Base-by-base conservation (phyloP, 2,329 filamentous ascomycete species). In the Aspergillus sp. region DNA sequence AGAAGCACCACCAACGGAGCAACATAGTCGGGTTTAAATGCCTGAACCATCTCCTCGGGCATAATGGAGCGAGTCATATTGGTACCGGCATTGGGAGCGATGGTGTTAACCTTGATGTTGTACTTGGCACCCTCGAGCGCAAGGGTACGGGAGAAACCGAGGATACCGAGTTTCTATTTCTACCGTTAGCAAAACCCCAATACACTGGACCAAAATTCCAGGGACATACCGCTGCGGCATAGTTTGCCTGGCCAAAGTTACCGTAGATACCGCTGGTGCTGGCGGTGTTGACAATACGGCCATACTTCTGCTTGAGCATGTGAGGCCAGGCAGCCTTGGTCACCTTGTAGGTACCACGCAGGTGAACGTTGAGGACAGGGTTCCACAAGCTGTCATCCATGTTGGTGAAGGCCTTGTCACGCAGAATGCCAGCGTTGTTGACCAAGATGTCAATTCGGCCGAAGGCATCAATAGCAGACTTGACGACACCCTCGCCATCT, bases 231-330 rank as follows among this genome's bases (percentile, higher is more conserved):
- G 88, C 88, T 46, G 91, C 88, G 50, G 93, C 81, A 69, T 98
- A 98, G 78, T 98, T 98, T 61, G 91, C 88, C 72, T 98, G 93
- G 51, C 93, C 93, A 66, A 98, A 98, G 79, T 96, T 98, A 58
- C 93, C 93, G 67, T 98, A 98, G 69, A 98, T 95, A 70, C 93
- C 93, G 58, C 87, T 94, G 39, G 93, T 97, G 31, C 89, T 95
- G 33, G 93, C 93, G 38, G 93, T 98, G 78, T 98, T 98, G 62
- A 98, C 78, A 49, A 98, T 83, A 60, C 93, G 89, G 55, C 93
- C 93, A 62, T 96, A 98, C 78, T 96, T 97, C 71, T 98, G 93
- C 79, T 96, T 95, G 41, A 97, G 78, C 77, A 98, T 88, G 70
- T 94, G 87, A 40, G 93, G 93, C 90, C 91, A 98, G 13, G 93